Evolutionary conservation across 2,329 filamentous ascomycete genomes (phyloP).

Genomic region (Alternaria rosae): DNA sequence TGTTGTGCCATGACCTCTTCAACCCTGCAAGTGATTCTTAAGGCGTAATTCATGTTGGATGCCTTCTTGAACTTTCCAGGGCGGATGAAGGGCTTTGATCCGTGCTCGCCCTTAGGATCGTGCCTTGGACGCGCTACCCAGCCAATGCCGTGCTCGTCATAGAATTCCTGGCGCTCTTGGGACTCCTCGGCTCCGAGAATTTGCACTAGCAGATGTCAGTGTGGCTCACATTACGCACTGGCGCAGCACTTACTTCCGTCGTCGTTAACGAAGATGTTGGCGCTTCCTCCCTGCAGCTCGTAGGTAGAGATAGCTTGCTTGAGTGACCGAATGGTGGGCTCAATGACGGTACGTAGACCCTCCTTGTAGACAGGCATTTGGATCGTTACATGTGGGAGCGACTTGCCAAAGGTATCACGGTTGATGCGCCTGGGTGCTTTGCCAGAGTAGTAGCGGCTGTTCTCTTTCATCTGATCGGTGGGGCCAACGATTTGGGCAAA

Average conservation of each 20-base stretch:
- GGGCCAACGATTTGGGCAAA: constrained; percentile 72
- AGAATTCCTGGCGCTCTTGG: constrained; percentile 56
- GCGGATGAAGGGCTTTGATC: constrained; percentile 33
- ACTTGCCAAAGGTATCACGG: constrained; percentile 55
- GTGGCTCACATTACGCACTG: not conserved
- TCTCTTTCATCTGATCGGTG: constrained; percentile 73
- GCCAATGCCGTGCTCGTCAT: constrained; percentile 59
- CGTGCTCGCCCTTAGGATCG: constrained; percentile 30
- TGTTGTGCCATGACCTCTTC: constrained; percentile 63
- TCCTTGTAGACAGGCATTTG: constrained; percentile 92
- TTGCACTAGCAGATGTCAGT: constrained; percentile 55
- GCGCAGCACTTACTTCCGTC: constrained; percentile 58
- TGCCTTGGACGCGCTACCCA: constrained; percentile 59
- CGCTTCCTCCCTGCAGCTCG: constrained; percentile 66
- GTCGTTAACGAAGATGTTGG: constrained; percentile 73
- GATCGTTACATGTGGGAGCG: constrained; percentile 73
- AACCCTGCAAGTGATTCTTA: constrained; percentile 67
- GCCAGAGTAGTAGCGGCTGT: constrained; percentile 85
- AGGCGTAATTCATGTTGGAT: constrained; percentile 77
- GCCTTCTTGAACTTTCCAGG: constrained; percentile 56
- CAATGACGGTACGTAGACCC: constrained; percentile 76
- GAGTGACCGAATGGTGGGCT: constrained; percentile 77
- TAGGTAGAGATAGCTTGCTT: constrained; percentile 68
- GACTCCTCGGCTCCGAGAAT: constrained; percentile 60
- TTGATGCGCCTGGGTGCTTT: constrained; percentile 60